Percentiles rank a stretch among this genome's conserved stretches.
Conservation (phyloP, 345 rosid genomes). For the Abelmoschus esculentus region DNA sequence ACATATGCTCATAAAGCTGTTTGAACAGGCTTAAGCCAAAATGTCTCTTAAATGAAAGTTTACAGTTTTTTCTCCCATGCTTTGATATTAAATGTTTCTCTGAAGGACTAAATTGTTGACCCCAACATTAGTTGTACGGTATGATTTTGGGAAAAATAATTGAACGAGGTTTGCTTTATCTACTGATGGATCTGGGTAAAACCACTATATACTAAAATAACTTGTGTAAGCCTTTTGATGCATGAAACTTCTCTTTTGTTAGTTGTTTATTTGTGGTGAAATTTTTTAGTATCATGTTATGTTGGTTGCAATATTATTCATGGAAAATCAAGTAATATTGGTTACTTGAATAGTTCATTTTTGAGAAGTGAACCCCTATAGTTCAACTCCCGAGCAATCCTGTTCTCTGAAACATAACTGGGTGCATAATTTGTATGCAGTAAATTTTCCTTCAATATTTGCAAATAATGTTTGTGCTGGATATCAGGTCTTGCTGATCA, state of each 20-base stretch:
- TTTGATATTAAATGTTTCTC: neutral
- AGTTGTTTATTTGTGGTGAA: neutral
- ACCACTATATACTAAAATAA: neutral
- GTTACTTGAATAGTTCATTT: neutral
- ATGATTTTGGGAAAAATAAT: neutral
- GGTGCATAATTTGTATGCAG: neutral
- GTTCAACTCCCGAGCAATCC: neutral
- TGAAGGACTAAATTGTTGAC: neutral
- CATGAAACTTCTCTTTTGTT: neutral
- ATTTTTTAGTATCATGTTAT: constrained; percentile 3
- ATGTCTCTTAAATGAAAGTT: neutral
- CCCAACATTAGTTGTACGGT: neutral
- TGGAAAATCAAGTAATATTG: neutral
- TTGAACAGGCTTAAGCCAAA: neutral
- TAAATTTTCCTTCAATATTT: neutral
- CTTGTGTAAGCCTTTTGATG: neutral
- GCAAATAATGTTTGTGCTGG: constrained; percentile 11
- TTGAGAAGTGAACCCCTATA: neutral
- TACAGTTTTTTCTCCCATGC: neutral
- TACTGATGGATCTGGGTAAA: neutral
- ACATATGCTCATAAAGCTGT: neutral
- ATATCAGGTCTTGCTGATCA: constrained; percentile 96
- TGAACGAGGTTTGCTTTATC: neutral
- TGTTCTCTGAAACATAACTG: neutral
- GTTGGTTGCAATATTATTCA: neutral